phyloP scores from a whole-genome alignment of 805 yeast genomes.

The Candida succiphila region DNA sequence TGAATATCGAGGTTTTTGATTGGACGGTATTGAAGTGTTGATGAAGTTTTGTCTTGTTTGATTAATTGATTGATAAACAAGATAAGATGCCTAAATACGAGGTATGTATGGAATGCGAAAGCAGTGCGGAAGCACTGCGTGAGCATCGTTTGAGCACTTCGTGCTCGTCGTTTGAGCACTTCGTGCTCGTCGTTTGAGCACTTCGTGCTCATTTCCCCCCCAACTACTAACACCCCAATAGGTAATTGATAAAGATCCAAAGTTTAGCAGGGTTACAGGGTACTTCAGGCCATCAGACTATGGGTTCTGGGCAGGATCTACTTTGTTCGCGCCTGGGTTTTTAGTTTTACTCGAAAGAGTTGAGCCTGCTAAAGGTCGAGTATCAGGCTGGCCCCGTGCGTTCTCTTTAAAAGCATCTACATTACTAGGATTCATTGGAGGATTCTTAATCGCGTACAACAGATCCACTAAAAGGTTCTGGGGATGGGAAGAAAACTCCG shows the following conservation, averaged over 20 bases:
- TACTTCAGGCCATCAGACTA: constrained; percentile 66
- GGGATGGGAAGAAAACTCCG: constrained; percentile 64
- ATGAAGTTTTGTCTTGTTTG: no score
- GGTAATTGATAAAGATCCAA: constrained; percentile 74
- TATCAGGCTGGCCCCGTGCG: constrained; percentile 39
- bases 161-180: no score
- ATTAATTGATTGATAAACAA: no score
- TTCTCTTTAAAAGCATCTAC: constrained; percentile 49
- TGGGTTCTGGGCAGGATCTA: constrained; percentile 34
- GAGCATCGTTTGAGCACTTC: no score
- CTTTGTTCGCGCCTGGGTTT: constrained; percentile 40
- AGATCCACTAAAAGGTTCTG: constrained; percentile 63
- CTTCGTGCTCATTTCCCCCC: neutral
- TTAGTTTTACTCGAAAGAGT: constrained; percentile 33
- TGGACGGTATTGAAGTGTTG: no score
- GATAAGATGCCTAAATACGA: neutral
- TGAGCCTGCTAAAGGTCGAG: constrained; percentile 37
- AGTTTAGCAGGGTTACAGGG: constrained; percentile 58
- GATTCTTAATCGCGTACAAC: constrained; percentile 63
- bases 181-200: no score
- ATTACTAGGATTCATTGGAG: constrained; percentile 58
- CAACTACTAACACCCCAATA: constrained; percentile 8
- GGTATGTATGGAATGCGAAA: no score
- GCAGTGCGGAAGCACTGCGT: no score
- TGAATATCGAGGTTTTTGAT: no score